Base-by-base conservation (phyloP, 345 rosid genomes). In the Pugionium cornutum region DNA sequence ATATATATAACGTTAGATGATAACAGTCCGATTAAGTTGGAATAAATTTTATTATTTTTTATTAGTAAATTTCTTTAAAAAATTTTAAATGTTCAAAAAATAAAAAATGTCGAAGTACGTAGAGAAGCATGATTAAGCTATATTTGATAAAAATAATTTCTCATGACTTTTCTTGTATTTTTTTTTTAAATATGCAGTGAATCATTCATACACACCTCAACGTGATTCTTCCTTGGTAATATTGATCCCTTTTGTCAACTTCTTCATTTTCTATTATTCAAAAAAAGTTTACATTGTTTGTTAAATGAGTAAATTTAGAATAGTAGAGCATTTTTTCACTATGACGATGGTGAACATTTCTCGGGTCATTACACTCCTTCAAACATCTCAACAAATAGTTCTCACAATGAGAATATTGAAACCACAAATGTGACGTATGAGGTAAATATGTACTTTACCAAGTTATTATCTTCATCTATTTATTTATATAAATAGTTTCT, bases 141-240 rank as follows among this genome's bases (percentile, higher is more conserved):
- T 18, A 18, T 18, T 18, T 18, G 18, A 18, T 18, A 0, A 18
- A 18, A 18, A 11, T n/a, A 27, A 3, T 7, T 7, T 45, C 3
- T 40, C 32, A 18, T 18, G 9, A 18, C 18, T 57, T 29, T 4
- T 36, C 46, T n/a, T 4, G 5, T 69, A 4, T 60, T 69, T 60
- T 60, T 69, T 60, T 8, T 2, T 46, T 7, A 29, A 28, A 44
- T 30, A 4, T 69, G 18, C 42, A 70, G 75, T 39, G 50, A 62
- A 62, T 55, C 62, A 29, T 70, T 62, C 75, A 0, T 62, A 30
- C 63, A 62, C 53, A 45, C 52, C 74, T 62, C 42, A 70, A 53
- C 56, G 63, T 46, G 63, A 70, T 31, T 35, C 10, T 53, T 50
- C 50, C 3, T 70, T 57, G 75, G 75, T 70, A 62, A 53, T 6